Evolutionary conservation across 1,139 yeast genomes (phyloP), one percentile per base, ranked within the genome.

Genomic region (Debaryomyces subglobosus): DNA sequence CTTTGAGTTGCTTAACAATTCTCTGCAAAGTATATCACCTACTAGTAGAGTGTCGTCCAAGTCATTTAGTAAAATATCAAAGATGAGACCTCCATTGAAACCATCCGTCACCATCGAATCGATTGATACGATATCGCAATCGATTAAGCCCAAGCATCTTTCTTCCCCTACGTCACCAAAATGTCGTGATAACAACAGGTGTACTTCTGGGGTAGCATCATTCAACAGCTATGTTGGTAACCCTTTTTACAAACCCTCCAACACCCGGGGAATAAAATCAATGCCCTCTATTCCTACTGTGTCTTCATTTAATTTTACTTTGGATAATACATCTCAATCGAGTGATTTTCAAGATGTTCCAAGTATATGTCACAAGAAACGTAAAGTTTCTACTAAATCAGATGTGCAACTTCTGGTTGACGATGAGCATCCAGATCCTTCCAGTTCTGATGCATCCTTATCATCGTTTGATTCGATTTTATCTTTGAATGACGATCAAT

Each of bases 51-150:
- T 37, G 24, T 32, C 40, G 18, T 16, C 36, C 27, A 23, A 39
- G 35, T 20, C 38, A 13, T 16, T 29, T 15, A 36, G 40, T 29
- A 45, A 44, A 24, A 29, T 56, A 2, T 53, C 54, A 2, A 20
- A 29, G 10, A 44, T 44, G 42, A 49, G 51, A 33, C 56, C 56
- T 6, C 58, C 61, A 6, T 48, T 62, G 46, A 64, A 64, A 49
- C 69, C 69, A 2, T 54, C 59, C 6, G 67, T 65, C 13, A 62
- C 65, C 15, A 63, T 64, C 18, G 62, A 67, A 5, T 61, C 68
- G 23, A 60, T 66, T 44, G 58, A 62, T 35, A 57, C 53, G 13
- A 53, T 52, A 42, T 44, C 57, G 21, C 43, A 49, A 44, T 43
- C 47, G 39, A 59, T 50, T 37, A 39, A 35, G 30, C 36, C 24